Evolutionary conservation across 75 land plant species (phyloP).

Genomic region (Cunninghamia lanceolata): DNA sequence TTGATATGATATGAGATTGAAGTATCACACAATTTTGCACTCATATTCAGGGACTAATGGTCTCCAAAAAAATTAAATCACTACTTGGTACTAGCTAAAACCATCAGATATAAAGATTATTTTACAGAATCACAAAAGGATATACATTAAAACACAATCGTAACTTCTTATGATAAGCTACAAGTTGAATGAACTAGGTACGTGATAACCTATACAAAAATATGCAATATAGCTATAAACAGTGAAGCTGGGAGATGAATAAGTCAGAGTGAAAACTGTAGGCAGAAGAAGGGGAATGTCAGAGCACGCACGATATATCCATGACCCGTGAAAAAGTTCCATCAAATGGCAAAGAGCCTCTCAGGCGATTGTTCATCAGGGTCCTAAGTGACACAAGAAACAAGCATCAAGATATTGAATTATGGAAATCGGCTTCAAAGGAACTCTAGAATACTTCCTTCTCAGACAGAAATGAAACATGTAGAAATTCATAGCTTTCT

Average conservation of each 20-base stretch:
- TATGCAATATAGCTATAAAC: background rate
- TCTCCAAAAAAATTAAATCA: background rate
- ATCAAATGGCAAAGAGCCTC: constrained; percentile 8
- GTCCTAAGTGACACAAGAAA: background rate
- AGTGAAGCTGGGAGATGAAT: background rate
- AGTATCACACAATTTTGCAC: background rate
- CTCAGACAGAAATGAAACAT: background rate
- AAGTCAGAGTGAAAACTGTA: background rate
- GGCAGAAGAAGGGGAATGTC: background rate
- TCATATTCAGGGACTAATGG: background rate
- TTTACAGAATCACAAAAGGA: background rate
- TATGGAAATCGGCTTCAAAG: background rate
- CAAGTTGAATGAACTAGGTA: background rate
- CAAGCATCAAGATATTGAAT: background rate
- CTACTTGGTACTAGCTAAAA: background rate
- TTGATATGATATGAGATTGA: background rate
- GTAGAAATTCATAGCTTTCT: background rate
- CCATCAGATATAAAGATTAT: background rate
- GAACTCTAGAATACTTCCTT: background rate
- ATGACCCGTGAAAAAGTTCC: constrained; percentile 8
- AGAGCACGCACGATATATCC: constrained; percentile 5
- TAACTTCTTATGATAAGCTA: background rate
- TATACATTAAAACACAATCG: background rate
- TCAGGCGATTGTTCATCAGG: constrained; percentile 9
- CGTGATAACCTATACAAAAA: background rate